These are phyloP conservation scores for Luffa acutangula DNA, from an alignment of 306 rosid species.

Conservation along the genomic window DNA sequence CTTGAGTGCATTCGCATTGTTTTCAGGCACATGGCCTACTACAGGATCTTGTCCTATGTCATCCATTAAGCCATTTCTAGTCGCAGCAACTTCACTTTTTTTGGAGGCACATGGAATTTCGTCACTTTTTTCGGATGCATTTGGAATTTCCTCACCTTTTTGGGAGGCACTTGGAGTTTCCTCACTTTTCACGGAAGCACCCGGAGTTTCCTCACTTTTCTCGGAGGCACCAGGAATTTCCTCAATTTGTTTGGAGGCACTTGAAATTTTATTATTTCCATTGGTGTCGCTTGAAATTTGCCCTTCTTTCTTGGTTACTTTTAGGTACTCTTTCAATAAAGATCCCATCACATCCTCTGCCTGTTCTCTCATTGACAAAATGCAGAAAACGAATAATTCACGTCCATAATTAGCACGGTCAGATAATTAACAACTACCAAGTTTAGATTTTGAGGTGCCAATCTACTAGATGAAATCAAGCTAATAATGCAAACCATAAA, in stretches of 20 bases:
- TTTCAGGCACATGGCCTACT: constrained; percentile 31
- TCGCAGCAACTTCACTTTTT: constrained; percentile 16
- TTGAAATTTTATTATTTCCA: constrained; percentile 4
- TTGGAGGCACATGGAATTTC: constrained; percentile 17
- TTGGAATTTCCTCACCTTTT: constrained; percentile 18
- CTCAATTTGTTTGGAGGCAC: constrained; percentile 17
- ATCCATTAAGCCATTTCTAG: constrained; percentile 14
- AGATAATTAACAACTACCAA: neutral
- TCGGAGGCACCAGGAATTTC: constrained; percentile 19
- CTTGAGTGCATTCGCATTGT: constrained; percentile 22
- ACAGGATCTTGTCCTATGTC: constrained; percentile 10
- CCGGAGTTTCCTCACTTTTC: constrained; percentile 17
- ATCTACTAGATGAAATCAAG: constrained; percentile 1
- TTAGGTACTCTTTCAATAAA: constrained; percentile 61
- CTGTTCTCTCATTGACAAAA: constrained; percentile 32
- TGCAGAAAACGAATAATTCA: constrained; percentile 2
- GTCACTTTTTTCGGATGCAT: constrained; percentile 20
- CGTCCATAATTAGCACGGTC: neutral
- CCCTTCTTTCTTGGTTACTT: constrained; percentile 33
- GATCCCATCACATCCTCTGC: constrained; percentile 96
- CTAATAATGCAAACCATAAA: neutral
- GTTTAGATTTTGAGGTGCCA: neutral
- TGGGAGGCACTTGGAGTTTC: constrained; percentile 19
- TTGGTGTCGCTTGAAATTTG: neutral
- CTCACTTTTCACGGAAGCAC: constrained; percentile 18